These are phyloP conservation scores for Chenopodium suecicum DNA, from an alignment of 148 eudicot species.

Conservation along the genomic window DNA sequence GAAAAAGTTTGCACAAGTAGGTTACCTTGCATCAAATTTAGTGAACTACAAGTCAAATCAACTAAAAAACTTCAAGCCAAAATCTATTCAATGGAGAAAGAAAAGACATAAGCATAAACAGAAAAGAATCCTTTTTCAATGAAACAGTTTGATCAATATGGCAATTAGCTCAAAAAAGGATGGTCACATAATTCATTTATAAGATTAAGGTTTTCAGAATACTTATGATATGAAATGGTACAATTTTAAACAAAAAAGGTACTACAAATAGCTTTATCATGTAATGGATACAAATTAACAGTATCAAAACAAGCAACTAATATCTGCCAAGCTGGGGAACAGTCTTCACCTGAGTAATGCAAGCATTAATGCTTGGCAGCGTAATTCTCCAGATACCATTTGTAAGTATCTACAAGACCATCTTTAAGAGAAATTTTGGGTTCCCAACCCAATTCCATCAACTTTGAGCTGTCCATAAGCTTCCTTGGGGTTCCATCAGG, in stretches of 20 bases:
- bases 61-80: not conserved
- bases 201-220: not conserved
- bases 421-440: constrained; percentile 78
- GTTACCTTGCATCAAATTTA: not conserved
- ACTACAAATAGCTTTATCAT: not conserved
- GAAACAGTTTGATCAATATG: not conserved
- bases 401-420: constrained; percentile 78
- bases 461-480: constrained; percentile 87
- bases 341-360: constrained; percentile 15
- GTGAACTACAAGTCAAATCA: not conserved
- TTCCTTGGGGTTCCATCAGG: constrained; percentile 98
- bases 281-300: constrained; percentile 12
- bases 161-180: not conserved
- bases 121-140: not conserved
- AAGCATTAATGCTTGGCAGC: constrained; percentile 44
- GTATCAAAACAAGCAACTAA: not conserved
- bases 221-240: not conserved
- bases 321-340: not conserved
- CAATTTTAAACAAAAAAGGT: not conserved
- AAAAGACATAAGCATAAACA: not conserved
- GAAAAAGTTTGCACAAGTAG: not conserved
- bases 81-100: not conserved
- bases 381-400: constrained; percentile 82
- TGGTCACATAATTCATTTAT: not conserved
- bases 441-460: constrained; percentile 74